Evolutionary conservation across 225 moss, liverwort and hornwort genomes (phyloP).

Genomic region (Anthoceros angustus): DNA sequence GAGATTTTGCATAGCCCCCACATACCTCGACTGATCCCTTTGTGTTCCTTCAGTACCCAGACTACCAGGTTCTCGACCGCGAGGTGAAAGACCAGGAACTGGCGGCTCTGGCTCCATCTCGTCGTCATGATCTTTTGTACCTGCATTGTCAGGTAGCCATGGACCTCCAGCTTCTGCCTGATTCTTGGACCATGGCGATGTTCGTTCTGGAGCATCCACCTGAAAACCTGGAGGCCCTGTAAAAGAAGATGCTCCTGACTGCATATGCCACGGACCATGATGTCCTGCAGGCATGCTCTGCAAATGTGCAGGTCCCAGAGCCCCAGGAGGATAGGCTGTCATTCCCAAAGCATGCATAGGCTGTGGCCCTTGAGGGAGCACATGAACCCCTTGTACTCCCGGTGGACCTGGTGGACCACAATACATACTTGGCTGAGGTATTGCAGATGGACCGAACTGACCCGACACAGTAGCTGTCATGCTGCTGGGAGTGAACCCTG

Average conservation of each 20-base stretch:
- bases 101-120: conserved; percentile 28
- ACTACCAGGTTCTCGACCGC: background rate
- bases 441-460: background rate
- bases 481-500: conserved; percentile 11
- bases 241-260: background rate
- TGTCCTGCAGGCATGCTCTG: background rate
- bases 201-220: background rate
- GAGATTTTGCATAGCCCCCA: conserved; percentile 4
- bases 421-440: conserved; percentile 5
- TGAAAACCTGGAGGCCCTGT: conserved; percentile 3
- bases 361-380: background rate
- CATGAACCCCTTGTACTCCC: background rate
- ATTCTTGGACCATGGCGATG: background rate
- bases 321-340: background rate
- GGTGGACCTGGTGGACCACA: background rate
- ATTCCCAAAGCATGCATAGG: background rate
- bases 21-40: conserved; percentile 3
- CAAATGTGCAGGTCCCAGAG: background rate
- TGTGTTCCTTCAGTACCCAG: conserved; percentile 14
- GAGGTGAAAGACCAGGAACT: conserved; percentile 36
- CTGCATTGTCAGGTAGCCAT: background rate
- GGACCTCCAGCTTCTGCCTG: background rate
- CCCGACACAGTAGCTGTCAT: conserved; percentile 13
- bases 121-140: conserved; percentile 9
- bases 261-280: background rate